Percentiles rank a stretch among this genome's conserved stretches.
phyloP scores from a whole-genome alignment of 78 protist species.

The Dictyostelium brefeldianum region DNA sequence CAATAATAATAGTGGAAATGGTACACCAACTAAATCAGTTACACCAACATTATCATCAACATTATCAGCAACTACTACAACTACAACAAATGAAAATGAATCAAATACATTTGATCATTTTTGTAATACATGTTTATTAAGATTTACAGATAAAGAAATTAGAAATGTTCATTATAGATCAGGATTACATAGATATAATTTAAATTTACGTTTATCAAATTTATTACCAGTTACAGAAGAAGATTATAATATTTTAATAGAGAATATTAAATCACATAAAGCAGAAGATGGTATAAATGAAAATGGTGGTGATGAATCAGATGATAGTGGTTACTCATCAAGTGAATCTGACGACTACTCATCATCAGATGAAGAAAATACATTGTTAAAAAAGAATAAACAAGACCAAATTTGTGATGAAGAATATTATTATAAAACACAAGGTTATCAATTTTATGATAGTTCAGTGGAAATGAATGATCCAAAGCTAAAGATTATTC shows the following conservation, averaged over 20 bases:
- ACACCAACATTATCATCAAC: neutral
- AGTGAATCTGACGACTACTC: neutral
- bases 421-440: constrained; percentile 22
- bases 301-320: neutral
- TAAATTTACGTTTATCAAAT: constrained; percentile 34
- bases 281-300: neutral
- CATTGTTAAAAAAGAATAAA: neutral
- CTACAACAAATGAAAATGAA: neutral
- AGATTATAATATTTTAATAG: constrained; percentile 34
- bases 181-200: constrained; percentile 60
- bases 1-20: neutral
- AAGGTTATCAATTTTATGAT: constrained; percentile 32
- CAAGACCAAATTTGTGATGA: neutral
- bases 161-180: constrained; percentile 76
- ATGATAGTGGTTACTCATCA: neutral
- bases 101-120: constrained; percentile 33
- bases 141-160: constrained; percentile 51
- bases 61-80: neutral
- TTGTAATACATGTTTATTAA: constrained; percentile 49
- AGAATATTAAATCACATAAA: neutral
- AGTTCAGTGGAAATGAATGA: constrained; percentile 14
- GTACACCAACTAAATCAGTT: neutral
- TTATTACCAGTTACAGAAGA: constrained; percentile 45
- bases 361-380: neutral
- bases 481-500: constrained; percentile 45